phyloP scores from a whole-genome alignment of 2,329 filamentous ascomycete species.

The Neonectria sp. region DNA sequence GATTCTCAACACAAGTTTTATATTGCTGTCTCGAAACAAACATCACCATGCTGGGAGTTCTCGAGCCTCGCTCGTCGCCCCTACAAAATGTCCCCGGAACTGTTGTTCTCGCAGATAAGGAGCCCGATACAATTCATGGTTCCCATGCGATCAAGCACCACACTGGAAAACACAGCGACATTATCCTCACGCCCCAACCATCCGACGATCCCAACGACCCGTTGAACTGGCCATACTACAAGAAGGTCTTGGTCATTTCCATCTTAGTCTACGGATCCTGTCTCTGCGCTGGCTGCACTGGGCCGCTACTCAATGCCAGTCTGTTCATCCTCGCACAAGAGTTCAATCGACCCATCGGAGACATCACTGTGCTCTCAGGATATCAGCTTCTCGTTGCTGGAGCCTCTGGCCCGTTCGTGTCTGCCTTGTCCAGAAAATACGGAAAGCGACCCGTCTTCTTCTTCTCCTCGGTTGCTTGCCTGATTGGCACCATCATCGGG shows the following conservation, averaged over 20 bases:
- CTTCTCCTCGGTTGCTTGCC: neutral
- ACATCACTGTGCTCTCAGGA: neutral
- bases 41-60: neutral
- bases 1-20: neutral
- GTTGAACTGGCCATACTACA: neutral
- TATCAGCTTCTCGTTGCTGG: conserved; percentile 10
- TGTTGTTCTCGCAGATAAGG: neutral
- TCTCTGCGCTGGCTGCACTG: conserved; percentile 1
- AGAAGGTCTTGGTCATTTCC: neutral
- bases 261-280: neutral
- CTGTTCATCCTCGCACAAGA: neutral
- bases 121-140: neutral
- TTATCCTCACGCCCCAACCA: neutral
- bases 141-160: neutral
- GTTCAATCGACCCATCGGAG: neutral
- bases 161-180: neutral
- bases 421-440: conserved; percentile 1
- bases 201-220: conserved; percentile 3
- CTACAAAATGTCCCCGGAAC: neutral
- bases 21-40: neutral
- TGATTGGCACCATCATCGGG: neutral
- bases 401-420: neutral
- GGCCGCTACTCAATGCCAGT: conserved; percentile 4
- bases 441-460: conserved; percentile 3
- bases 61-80: neutral